Conservation (phyloP, 257 asterid species). For the Marsdenia floribunda region DNA sequence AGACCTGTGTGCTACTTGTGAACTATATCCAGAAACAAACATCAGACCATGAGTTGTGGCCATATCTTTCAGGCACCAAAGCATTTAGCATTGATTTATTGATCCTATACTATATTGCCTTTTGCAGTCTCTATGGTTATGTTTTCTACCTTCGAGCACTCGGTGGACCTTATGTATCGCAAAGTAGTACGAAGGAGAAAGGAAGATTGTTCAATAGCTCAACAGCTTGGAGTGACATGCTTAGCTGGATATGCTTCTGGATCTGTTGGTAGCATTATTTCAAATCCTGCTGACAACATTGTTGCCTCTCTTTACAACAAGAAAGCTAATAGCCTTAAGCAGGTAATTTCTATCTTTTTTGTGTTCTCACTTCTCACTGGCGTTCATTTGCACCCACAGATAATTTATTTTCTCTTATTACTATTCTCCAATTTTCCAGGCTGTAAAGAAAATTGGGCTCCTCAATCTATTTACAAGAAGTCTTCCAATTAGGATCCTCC, state of each 20-base stretch:
- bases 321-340: slow-evolving; percentile 27
- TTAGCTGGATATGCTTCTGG: slow-evolving; percentile 50
- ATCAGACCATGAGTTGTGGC: not conserved
- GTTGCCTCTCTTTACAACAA: slow-evolving; percentile 33
- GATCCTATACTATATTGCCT: not conserved
- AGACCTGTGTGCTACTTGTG: not conserved
- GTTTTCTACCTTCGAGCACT: slow-evolving; percentile 47
- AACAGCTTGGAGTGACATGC: slow-evolving; percentile 46
- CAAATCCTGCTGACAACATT: slow-evolving; percentile 44
- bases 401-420: slow-evolving; percentile 1
- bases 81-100: not conserved
- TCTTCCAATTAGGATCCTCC: slow-evolving; percentile 44
- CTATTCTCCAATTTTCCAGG: slow-evolving; percentile 20
- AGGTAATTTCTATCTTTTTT: slow-evolving; percentile 18
- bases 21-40: not conserved
- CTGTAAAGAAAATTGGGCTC: slow-evolving; percentile 37
- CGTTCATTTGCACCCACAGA: not conserved
- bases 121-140: slow-evolving; percentile 43
- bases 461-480: slow-evolving; percentile 37
- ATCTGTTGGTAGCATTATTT: slow-evolving; percentile 37
- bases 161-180: slow-evolving; percentile 32
- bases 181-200: slow-evolving; percentile 31
- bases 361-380: not conserved
- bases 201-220: slow-evolving; percentile 38
- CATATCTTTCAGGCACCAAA: not conserved